Base-by-base conservation (phyloP, 495 filamentous ascomycete genomes). In the Penicillium fimorum region DNA sequence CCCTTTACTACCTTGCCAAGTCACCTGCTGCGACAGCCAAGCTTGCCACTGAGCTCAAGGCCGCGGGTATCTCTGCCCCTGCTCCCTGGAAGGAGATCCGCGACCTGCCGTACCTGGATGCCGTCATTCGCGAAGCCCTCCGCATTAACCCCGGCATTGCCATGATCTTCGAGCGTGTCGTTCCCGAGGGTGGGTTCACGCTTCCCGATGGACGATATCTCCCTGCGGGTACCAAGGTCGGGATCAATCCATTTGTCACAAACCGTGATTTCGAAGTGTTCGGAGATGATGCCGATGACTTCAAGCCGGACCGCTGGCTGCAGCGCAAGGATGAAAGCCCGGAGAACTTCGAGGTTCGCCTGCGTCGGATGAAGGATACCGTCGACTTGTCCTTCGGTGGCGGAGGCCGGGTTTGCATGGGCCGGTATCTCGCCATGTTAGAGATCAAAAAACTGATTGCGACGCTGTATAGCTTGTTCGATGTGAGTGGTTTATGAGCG, bases 371-470 rank as follows among this genome's bases (percentile, higher is more conserved):
- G 63, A 63, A 63, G 40, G 57, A 66, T 51, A 63, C 60, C 5
- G 47, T 63, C n/a, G 59, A 79, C 58, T 67, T 83, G 13, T 74
- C 70, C 27, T 91, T 87, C 72, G 85, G 87, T 11, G 84, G 80
- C 1, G 87, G 87, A n/a, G 73, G 74, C 5, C 69, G 87, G 35
- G 79, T 82, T 4, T 90, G 87, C 66, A 86, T 89, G 53, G 87
- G 87, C 4, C 80, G 81, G 73, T 91, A 92, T 60, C 85, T 92
- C 53, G 84, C 82, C 50, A 66, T 88, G 70, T 58, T 92, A 68
- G 89, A 92, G 78, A 86, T 91, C 50, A 89, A 89, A 59, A 92
- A 92, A 76, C 63, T 92, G 53, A 83, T 91, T 50, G 88, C 89
- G 40, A 87, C 79, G 52, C 76, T 92, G 62, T 76, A 91, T 60